phyloP scores from a whole-genome alignment of 441 rosid genomes.

The Gossypium davidsonii region DNA sequence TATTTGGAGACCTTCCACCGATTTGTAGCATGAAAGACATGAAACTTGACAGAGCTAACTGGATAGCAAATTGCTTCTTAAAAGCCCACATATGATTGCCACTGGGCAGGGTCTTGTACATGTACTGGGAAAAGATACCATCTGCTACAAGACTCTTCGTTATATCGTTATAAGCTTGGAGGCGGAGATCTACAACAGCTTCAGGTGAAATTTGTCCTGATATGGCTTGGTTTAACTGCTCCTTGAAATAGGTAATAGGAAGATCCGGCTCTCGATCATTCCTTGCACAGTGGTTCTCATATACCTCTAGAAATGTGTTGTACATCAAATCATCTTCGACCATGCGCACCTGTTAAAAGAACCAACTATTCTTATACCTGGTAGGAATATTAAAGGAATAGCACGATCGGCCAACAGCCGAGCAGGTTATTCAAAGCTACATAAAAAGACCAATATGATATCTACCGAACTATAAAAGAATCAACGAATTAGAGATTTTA shows the following conservation, averaged over 20 bases:
- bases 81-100: constrained; percentile 96
- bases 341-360: constrained; percentile 72
- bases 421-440: neutral
- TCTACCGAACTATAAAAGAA: neutral
- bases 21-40: constrained; percentile 95
- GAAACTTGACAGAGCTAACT: constrained; percentile 93
- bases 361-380: neutral
- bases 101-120: constrained; percentile 79
- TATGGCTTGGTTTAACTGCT: constrained; percentile 89
- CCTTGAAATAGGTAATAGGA: constrained; percentile 86
- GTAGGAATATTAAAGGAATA: neutral
- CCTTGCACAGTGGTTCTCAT: constrained; percentile 95
- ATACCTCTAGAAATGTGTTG: constrained; percentile 95
- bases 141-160: constrained; percentile 66
- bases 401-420: neutral
- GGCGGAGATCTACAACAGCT: constrained; percentile 88
- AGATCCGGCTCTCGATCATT: constrained; percentile 83
- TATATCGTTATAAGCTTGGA: constrained; percentile 79
- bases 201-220: constrained; percentile 85
- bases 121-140: constrained; percentile 86
- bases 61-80: constrained; percentile 92
- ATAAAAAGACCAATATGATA: neutral
- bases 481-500: neutral
- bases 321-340: constrained; percentile 98
- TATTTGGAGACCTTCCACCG: constrained; percentile 97